phyloP scores from a whole-genome alignment of 2,329 filamentous ascomycete genomes.

The Cytospora chrysosperma region DNA sequence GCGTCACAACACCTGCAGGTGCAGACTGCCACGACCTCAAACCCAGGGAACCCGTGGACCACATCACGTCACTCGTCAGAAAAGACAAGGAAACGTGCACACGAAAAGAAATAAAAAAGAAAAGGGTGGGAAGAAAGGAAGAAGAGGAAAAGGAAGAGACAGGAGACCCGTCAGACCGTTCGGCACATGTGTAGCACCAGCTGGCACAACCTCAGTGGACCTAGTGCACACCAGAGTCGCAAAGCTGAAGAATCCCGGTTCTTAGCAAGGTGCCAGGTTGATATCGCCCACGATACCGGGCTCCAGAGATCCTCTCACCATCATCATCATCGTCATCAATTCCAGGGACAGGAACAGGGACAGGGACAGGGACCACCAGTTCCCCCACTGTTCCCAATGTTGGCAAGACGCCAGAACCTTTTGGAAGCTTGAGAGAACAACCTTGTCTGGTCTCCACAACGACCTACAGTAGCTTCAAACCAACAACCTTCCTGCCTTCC shows the following conservation, averaged over 20 bases:
- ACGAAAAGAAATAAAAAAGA: too few relatives aligned
- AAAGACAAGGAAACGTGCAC: too few relatives aligned
- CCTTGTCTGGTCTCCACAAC: constrained; percentile 10
- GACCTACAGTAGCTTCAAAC: not conserved
- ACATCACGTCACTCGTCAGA: too few relatives aligned
- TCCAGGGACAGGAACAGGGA: too few relatives aligned
- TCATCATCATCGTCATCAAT: not conserved
- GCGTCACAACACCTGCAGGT: not conserved
- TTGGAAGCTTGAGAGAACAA: constrained; percentile 21
- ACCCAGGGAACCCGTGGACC: not conserved
- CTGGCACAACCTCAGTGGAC: too few relatives aligned
- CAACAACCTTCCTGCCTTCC: too few relatives aligned
- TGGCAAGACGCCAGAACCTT: constrained; percentile 17
- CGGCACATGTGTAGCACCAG: not conserved
- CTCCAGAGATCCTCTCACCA: constrained; percentile 7
- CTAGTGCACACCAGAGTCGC: not conserved
- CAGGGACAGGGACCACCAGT: constrained; percentile 11
- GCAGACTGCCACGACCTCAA: not conserved
- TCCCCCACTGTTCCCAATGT: constrained; percentile 8
- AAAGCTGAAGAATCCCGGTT: constrained; percentile 17
- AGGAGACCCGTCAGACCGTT: not conserved
- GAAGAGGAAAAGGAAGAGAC: not conserved
- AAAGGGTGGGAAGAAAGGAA: not conserved
- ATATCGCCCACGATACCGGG: constrained; percentile 3
- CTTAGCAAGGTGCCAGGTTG: not conserved